Evolutionary conservation across 2,329 filamentous ascomycete genomes (phyloP).

Genomic region (Orbilia javanica): DNA sequence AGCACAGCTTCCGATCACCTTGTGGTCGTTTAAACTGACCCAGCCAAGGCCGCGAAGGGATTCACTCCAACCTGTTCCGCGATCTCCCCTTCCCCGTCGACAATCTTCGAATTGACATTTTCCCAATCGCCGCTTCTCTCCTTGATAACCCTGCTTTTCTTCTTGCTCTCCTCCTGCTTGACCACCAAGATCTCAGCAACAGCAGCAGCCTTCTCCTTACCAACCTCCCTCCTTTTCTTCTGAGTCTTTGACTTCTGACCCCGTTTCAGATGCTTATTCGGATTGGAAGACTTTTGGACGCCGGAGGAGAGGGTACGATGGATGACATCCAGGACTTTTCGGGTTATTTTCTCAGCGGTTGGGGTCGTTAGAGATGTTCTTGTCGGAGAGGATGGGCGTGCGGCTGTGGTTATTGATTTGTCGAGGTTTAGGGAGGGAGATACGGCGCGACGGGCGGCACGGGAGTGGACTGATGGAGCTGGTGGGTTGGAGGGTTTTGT

Average conservation of each 20-base stretch:
- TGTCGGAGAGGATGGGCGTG: conserved; percentile 63
- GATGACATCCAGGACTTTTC: conserved; percentile 58
- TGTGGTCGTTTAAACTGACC: conserved; percentile 11
- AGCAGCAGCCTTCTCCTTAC: conserved; percentile 51
- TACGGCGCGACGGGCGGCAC: conserved; percentile 78
- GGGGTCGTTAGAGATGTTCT: conserved; percentile 62
- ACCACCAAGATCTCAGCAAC: conserved; percentile 41
- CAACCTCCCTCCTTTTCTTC: conserved; percentile 49
- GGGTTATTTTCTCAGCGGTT: conserved; percentile 46
- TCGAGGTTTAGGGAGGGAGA: conserved; percentile 78
- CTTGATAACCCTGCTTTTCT: conserved; percentile 47
- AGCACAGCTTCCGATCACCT: neutral
- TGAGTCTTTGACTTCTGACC: conserved; percentile 51
- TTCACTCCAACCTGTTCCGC: conserved; percentile 17
- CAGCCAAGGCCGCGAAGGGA: conserved; percentile 48
- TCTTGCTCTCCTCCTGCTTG: conserved; percentile 45
- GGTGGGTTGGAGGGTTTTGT: neutral
- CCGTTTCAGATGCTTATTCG: conserved; percentile 37
- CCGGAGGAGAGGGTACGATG: conserved; percentile 50
- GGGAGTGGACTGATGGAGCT: conserved; percentile 70
- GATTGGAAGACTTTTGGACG: conserved; percentile 39
- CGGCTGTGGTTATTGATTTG: conserved; percentile 76
- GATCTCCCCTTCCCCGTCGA: conserved; percentile 31
- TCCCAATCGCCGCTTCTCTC: conserved; percentile 53
- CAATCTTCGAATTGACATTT: conserved; percentile 42